Percentiles rank a stretch among this genome's conserved stretches.
Conservation (phyloP, 2,329 filamentous ascomycete species). For the Nannizziopsis barbatae region DNA sequence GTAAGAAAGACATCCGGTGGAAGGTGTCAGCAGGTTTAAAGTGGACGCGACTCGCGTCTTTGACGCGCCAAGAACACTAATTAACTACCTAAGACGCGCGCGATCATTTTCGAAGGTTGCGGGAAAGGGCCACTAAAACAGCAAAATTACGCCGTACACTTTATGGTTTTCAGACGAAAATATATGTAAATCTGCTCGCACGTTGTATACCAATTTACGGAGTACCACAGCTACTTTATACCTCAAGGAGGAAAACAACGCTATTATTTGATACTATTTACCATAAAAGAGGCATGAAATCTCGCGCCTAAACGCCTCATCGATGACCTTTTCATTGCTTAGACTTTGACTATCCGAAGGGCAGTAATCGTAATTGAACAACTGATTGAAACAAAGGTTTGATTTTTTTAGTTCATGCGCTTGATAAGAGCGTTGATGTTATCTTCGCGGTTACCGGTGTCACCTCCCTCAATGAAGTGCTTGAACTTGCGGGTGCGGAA, state of each 20-base stretch:
- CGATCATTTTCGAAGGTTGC: too few relatives aligned
- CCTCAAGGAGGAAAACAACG: too few relatives aligned
- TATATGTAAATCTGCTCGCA: too few relatives aligned
- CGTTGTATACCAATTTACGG: too few relatives aligned
- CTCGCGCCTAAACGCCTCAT: not conserved
- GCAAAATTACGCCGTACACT: too few relatives aligned
- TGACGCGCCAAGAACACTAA: slow-evolving; percentile 3
- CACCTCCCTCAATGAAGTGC: slow-evolving; percentile 98
- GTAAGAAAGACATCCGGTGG: not conserved
- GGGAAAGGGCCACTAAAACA: too few relatives aligned
- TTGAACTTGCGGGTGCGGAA: slow-evolving; percentile 97
- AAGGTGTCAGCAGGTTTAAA: not conserved
- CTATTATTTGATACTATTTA: too few relatives aligned
- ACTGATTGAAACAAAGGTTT: slow-evolving; percentile 2
- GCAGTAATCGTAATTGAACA: slow-evolving; percentile 2
- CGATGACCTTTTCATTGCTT: not conserved
- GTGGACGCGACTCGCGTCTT: slow-evolving; percentile 5
- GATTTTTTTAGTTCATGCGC: slow-evolving; percentile 79
- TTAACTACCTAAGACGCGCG: not conserved
- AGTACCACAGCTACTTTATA: too few relatives aligned
- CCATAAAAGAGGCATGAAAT: not conserved
- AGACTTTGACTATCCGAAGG: not conserved
- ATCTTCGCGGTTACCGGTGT: slow-evolving; percentile 96
- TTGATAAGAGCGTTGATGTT: slow-evolving; percentile 92
- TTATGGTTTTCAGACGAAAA: too few relatives aligned